Base-by-base conservation (phyloP, 2,329 filamentous ascomycete species). In the Colletotrichum incanum region DNA sequence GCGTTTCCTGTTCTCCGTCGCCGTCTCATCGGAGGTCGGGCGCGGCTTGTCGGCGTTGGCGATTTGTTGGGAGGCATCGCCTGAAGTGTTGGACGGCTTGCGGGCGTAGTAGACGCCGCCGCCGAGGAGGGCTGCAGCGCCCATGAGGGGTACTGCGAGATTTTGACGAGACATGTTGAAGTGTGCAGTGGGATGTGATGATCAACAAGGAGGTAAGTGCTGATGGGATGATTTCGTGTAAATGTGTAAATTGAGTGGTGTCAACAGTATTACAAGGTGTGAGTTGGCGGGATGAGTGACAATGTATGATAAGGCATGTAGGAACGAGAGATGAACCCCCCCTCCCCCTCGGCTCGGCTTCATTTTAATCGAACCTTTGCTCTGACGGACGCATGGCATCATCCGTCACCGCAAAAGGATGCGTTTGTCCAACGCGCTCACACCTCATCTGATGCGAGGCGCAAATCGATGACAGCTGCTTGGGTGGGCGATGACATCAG, bases 391-490 rank as follows among this genome's bases (percentile, higher is more conserved):
- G 9, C 37, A 67, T 73, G 71, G n/a, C 73, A 74, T 74, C 73
- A 74, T 73, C 23, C 39, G 20, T 18, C 23, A 31, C 12, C 1
- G 14, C n/a, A 2, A 14, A 12, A 58, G 34, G 23, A 37, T 34
- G 54, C 41, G 16, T 3, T 47, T 8, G 18, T 60, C 49, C 5
- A 16, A 28, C 26, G 41, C 34, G 65, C 45, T 52, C 39, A n/a
- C 39, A 14, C 52, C 28, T 49, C 39, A 18, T 47, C 47, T 61
- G 59, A 41, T 70, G 39, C 47, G 62, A 50, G 14, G 50, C 28
- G 62, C 49, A 55, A 73, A 68, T 74, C 73, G 65, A 74, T 74
- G 73, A 74, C 73, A 58, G 64, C 71, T 74, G 64, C 49, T 65
- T 60, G 20, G 23, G 58, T 20, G 37, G 60, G 18, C 23, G 60